Evolutionary conservation across 2,329 filamentous ascomycete genomes (phyloP), one percentile per base, ranked within the genome.

Genomic region (Fusarium tricinctum): DNA sequence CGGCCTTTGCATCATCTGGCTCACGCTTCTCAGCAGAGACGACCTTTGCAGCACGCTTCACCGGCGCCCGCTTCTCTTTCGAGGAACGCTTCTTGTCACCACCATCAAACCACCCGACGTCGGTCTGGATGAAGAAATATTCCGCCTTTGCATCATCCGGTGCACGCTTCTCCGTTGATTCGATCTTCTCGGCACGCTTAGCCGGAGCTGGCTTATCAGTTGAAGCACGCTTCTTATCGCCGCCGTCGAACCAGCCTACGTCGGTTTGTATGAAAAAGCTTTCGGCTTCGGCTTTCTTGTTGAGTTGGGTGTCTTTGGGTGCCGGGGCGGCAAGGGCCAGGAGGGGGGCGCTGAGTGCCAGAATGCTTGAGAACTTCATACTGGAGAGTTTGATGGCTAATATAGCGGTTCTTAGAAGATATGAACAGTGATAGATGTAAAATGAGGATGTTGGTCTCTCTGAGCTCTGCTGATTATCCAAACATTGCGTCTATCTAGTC

Each of bases 201-300:
- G 9, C n/a, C 5, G 35, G 17, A 9, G 8, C 33, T 8, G 15
- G 15, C 10, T 38, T 19, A 5, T 23, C n/a, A 5, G 48, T 9
- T 2, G 15, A 6, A 5, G 45, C 46, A 22, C 46, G 46, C 14
- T 51, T 57, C 39, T 44, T 44, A 19, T 51, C 30, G 3, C 47
- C 47, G 2, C 30, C 38, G 3, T 58, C 54, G 13, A 58, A 58
- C 54, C 54, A 53, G 1, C 47, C 39, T 9, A 58, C 47, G 8
- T 58, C 39, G 5, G 39, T 45, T 5, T 45, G 47, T 2, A 28
- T 19, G 14, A 58, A 53, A 20, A 44, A 43, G 23, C 32, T 58
- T 39, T 58, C 15, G 12, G 47, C 30, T 22, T 53, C 39, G 9
- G 32, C 23, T 5, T 35, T 38, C 40, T 40, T 53, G 13, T 23